A percentile compares a stretch with the other conserved stretches of the same genome.
These are phyloP conservation scores for Oryza glumipatula DNA, from an alignment of 176 grass and related monocot species.

Conservation along the genomic window DNA sequence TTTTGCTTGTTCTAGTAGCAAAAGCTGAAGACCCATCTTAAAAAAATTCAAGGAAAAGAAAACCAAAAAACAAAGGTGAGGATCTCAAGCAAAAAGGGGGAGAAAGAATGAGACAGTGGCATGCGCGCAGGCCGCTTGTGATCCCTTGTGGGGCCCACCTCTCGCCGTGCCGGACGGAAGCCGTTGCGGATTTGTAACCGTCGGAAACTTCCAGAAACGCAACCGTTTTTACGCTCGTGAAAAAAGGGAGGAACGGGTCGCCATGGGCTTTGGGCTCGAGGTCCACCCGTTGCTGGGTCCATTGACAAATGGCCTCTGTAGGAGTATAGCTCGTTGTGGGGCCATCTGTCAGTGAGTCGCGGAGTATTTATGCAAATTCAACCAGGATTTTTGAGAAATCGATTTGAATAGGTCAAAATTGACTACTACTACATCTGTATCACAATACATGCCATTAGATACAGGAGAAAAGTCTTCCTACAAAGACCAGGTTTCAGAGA, in stretches of 20 bases:
- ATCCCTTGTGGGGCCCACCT: not conserved
- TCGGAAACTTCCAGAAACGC: not conserved
- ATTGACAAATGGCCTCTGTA: not conserved
- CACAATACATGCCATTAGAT: too few relatives aligned
- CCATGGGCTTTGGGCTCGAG: not conserved
- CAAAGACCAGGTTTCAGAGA: too few relatives aligned
- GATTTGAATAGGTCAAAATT: not conserved
- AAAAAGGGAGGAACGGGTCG: not conserved
- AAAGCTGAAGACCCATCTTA: too few relatives aligned
- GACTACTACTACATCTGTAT: not conserved
- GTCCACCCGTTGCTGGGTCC: not conserved
- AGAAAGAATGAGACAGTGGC: not conserved
- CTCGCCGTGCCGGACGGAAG: not conserved
- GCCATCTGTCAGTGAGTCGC: not conserved
- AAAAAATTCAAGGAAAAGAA: too few relatives aligned
- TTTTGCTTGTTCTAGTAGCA: not conserved
- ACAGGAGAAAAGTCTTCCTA: too few relatives aligned
- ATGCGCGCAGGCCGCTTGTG: slow-evolving; percentile 4
- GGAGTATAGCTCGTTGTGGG: not conserved
- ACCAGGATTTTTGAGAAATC: not conserved
- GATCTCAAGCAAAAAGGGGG: not conserved
- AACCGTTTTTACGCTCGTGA: not conserved
- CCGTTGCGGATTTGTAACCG: not conserved
- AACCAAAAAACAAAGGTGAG: not conserved
- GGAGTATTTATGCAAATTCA: not conserved